Conservation (phyloP, 345 rosid species). For the Eucalyptus guilfoylei region DNA sequence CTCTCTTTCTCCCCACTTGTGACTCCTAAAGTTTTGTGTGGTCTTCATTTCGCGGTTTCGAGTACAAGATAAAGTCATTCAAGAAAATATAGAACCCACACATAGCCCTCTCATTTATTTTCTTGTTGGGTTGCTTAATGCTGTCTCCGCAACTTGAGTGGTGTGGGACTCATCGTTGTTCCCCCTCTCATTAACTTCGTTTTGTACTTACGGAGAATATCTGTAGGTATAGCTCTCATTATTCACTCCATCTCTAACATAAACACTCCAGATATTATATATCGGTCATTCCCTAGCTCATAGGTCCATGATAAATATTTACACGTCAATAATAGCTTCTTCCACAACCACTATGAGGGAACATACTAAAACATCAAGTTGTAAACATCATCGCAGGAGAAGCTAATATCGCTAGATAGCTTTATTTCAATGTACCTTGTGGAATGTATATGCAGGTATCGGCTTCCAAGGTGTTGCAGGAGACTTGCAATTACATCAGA, state of each 20-base stretch:
- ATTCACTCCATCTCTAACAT: background rate
- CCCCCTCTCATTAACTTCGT: background rate
- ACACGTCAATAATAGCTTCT: background rate
- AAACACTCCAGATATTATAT: background rate
- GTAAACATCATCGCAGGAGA: background rate
- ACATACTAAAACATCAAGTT: background rate
- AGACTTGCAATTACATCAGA: conserved; percentile 94
- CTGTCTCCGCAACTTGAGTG: background rate
- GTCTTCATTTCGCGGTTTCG: background rate
- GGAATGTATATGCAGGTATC: conserved; percentile 40
- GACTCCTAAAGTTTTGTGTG: background rate
- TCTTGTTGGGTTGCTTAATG: background rate
- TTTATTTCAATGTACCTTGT: background rate
- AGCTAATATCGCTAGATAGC: background rate
- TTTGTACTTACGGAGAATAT: background rate
- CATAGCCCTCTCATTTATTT: background rate
- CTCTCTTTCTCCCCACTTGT: background rate
- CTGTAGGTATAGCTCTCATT: background rate
- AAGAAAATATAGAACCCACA: background rate
- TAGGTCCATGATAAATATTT: background rate
- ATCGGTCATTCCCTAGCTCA: background rate
- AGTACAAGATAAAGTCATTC: background rate
- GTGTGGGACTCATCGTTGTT: background rate
- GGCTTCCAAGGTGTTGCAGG: conserved; percentile 90
- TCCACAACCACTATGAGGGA: background rate